These are phyloP conservation scores for Picochlorum sp. DNA, from an alignment of 139 green algal species.

Conservation along the genomic window DNA sequence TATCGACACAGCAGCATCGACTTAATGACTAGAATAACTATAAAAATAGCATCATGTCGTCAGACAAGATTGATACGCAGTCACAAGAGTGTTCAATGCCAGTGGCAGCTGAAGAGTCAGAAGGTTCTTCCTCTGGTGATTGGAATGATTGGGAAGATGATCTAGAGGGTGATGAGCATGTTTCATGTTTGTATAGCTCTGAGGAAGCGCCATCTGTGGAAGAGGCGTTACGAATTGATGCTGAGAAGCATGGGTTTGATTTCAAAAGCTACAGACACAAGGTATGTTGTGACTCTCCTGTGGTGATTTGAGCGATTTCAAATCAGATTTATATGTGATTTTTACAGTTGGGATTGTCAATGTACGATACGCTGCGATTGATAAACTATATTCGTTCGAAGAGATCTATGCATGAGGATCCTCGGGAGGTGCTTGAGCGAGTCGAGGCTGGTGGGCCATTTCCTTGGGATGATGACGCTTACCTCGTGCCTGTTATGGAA, in stretches of 20 bases:
- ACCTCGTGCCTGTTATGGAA: conserved; percentile 48
- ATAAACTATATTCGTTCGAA: conserved; percentile 73
- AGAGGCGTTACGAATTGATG: conserved; percentile 56
- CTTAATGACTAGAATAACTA: too few relatives aligned
- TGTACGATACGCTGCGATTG: conserved; percentile 63
- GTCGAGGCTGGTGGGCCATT: background rate
- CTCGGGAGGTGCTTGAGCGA: conserved; percentile 22
- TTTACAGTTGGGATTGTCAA: conserved; percentile 12
- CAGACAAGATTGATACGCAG: too few relatives aligned
- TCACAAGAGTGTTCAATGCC: too few relatives aligned
- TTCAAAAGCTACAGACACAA: conserved; percentile 8
- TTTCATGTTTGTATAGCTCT: conserved; percentile 51
- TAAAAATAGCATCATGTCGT: too few relatives aligned
- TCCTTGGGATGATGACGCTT: conserved; percentile 51
- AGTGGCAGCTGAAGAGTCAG: background rate
- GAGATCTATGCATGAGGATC: conserved; percentile 42
- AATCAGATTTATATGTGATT: background rate
- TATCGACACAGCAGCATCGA: too few relatives aligned
- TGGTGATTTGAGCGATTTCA: background rate
- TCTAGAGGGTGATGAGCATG: conserved; percentile 35
- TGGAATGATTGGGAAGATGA: conserved; percentile 39
- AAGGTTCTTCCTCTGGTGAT: conserved; percentile 1
- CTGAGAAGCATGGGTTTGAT: conserved; percentile 36
- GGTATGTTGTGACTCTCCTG: background rate
- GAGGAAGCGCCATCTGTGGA: conserved; percentile 35